Evolutionary conservation across 2,329 filamentous ascomycete genomes (phyloP), one percentile per base, ranked within the genome.

Genomic region (Aaosphaeria pasadenensis): DNA sequence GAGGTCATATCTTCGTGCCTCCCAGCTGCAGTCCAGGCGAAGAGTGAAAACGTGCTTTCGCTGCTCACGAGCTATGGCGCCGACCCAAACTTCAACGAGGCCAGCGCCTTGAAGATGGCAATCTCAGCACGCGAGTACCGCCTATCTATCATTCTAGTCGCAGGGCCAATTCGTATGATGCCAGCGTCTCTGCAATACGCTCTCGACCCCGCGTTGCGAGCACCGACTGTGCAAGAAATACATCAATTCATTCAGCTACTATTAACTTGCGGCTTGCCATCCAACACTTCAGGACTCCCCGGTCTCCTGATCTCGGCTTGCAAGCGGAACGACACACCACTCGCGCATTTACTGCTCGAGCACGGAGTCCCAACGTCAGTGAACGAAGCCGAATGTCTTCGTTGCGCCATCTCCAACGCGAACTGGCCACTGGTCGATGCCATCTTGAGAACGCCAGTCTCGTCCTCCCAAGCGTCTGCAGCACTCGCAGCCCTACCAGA

Each of bases 11-110:
- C 65, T 3, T 65, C 66, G 24, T 65, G 62, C 42, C 56, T 70
- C 6, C 56, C 60, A 30, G 56, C 54, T 35, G 66, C 65, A 28
- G 63, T 67, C 4, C 63, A 67, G 44, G 60, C 64, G 24, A 58
- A 55, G n/a, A 66, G 63, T 5, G 59, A 63, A 38, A 43, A 55
- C 3, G 53, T 59, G 7, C 48, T 60, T 30, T 67, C 64, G 7
- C 49, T 68, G n/a, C 51, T 69, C 11, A 55, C 67, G 36, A 52
- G 55, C 6, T 62, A 69, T 47, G 66, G 66, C 6, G 67, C 64
- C 24, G 62, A 70, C 48, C 66, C 66, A 9, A 70, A 70, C 47
- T 69, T 64, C 49, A 58, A 68, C 36, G 56, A 58, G 5, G 62
- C 64, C 41, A 61, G 56, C 46, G 66, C 66, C 43, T 45, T 69